Evolutionary conservation across 1,139 yeast species (phyloP), one percentile per base, ranked within the genome.

Genomic region (Candida mesenterica): DNA sequence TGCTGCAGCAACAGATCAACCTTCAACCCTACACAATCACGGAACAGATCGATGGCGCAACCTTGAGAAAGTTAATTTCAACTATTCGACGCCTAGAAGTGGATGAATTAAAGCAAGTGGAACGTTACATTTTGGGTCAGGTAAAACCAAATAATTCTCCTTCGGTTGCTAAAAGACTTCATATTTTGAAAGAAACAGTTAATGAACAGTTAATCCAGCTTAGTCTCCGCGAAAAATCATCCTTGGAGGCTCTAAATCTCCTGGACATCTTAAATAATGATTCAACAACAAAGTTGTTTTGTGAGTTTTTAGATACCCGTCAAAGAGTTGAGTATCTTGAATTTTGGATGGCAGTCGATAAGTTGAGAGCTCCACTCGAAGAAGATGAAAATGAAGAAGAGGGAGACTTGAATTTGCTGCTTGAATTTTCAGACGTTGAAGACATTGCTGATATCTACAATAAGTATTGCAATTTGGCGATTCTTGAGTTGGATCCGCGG

Each of bases 281-380:
- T 1, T 53, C 74, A 0, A 70, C 75, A 9, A 52, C 72, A 3
- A 61, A 74, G 2, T 68, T 67, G 37, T 84, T 83, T 45, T 63
- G 65, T 41, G 81, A 73, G 36, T 83, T 70, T 48, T 72, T 83
- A 77, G 73, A 70, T 19, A 67, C 68, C 31, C 51, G 75, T 16
- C 59, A 68, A 7, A 57, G 77, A 33, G 51, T 66, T 1, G 57
- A 62, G 3, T 46, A 74, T 18, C 53, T 87, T 3, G 79, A 77
- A 31, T 80, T 79, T 41, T 87, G 90, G 85, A 57, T 74, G 8
- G 72, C 77, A 0, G 82, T 85, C 2, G 86, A 87, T 42, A 67
- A 73, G 1, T 68, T 86, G 25, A 77, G 79, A 48, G 85, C 84
- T 33, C 96, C 96, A 0, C 57, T 85, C 17, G 92, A 83, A 41